These are phyloP conservation scores for Diaporthe nobilis DNA, from an alignment of 2,329 filamentous ascomycete genomes.

Conservation along the genomic window DNA sequence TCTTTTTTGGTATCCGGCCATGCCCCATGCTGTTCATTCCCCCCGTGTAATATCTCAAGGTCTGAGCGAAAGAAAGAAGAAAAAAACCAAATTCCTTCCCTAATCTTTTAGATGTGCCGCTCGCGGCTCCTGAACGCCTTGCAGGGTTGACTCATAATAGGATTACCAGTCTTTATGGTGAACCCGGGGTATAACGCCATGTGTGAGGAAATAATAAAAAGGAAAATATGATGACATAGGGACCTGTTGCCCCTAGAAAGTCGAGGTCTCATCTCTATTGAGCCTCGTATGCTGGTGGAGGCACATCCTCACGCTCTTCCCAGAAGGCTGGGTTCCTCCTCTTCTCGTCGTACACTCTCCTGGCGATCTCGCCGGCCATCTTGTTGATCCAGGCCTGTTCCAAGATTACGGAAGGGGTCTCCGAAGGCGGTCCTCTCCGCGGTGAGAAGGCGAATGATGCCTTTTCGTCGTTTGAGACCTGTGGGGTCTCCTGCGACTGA, in stretches of 20 bases:
- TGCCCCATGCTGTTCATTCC: slow-evolving; percentile 23
- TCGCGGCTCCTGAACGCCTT: slow-evolving; percentile 39
- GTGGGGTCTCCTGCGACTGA: slow-evolving; percentile 48
- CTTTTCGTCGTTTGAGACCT: slow-evolving; percentile 48
- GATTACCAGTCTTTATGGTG: slow-evolving; percentile 39
- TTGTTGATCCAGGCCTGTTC: slow-evolving; percentile 92
- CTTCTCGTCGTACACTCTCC: slow-evolving; percentile 91
- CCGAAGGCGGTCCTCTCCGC: slow-evolving; percentile 57
- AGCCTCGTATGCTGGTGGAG: slow-evolving; percentile 75
- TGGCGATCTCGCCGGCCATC: slow-evolving; percentile 92
- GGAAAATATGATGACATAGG: slow-evolving; percentile 31
- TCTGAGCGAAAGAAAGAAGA: slow-evolving; percentile 4
- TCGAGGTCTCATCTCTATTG: slow-evolving; percentile 51
- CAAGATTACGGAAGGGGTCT: slow-evolving; percentile 72
- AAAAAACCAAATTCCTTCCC: slow-evolving; percentile 7
- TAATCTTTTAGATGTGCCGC: slow-evolving; percentile 36
- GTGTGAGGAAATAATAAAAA: slow-evolving; percentile 7
- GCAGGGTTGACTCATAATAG: slow-evolving; percentile 35
- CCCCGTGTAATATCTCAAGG: slow-evolving; percentile 30
- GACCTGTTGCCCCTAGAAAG: background rate
- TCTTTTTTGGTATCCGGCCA: slow-evolving; percentile 10
- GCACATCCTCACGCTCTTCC: slow-evolving; percentile 69
- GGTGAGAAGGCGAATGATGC: slow-evolving; percentile 49
- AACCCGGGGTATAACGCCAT: slow-evolving; percentile 42
- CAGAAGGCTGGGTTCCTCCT: slow-evolving; percentile 65